phyloP scores from a whole-genome alignment of 345 rosid species.

The Erodium maritimum region DNA sequence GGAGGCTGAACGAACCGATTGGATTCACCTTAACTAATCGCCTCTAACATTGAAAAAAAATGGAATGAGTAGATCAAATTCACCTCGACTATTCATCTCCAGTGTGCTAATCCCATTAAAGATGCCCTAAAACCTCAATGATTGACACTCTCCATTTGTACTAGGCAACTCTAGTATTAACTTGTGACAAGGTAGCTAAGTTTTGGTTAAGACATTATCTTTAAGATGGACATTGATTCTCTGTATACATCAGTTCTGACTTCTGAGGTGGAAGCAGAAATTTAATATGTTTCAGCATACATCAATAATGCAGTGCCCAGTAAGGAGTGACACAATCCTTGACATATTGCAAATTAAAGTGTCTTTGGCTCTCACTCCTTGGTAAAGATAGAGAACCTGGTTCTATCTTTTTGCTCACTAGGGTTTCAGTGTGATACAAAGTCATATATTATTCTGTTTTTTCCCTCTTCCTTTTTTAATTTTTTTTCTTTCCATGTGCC shows the following conservation, averaged over 20 bases:
- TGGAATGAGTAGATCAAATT: too few species aligned
- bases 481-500: too few species aligned
- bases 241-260: neutral
- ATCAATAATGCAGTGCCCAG: neutral
- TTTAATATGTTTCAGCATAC: neutral
- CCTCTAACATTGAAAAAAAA: too few species aligned
- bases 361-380: constrained; percentile 7
- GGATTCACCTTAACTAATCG: too few species aligned
- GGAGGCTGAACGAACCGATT: too few species aligned
- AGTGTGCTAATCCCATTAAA: too few species aligned
- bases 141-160: too few species aligned
- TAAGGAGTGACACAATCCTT: neutral
- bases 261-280: neutral
- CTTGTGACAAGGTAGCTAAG: neutral
- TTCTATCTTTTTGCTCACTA: constrained; percentile 18
- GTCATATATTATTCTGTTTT: constrained; percentile 12
- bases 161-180: too few species aligned
- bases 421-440: constrained; percentile 4
- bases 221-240: neutral
- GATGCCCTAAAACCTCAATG: too few species aligned
- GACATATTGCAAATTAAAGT: constrained; percentile 9
- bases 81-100: too few species aligned
- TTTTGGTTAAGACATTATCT: neutral
- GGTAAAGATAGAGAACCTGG: constrained; percentile 25
- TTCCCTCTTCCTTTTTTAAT: neutral